Evolutionary conservation across 495 filamentous ascomycete species (phyloP), one percentile per base, ranked within the genome.

Genomic region (Jackrogersella minutella): DNA sequence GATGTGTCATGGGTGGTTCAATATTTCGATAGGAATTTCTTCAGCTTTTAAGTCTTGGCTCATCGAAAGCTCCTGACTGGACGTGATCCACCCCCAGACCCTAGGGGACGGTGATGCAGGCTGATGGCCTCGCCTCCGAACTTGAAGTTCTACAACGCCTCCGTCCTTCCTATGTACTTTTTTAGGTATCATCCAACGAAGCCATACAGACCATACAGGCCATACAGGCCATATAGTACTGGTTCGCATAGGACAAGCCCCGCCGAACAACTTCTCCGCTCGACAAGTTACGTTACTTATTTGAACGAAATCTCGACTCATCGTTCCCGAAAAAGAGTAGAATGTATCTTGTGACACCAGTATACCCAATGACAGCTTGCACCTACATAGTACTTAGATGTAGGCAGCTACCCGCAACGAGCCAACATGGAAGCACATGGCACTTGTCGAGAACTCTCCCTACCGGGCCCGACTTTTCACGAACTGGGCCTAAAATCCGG

Each of bases 351-450:
- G 55, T 55, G 63, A 49, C 13, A 54, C 47, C 39, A 8, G 31
- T 13, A 46, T 44, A 30, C 9, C 62, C 54, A 65, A 65, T 58
- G 39, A 46, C 54, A 46, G 36, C 36, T 8, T 49, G 24, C 26
- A 49, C 22, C n/a, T 46, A 46, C 26, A 46, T 46, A 30, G 44
- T 49, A 49, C 24, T 11, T 31, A 44, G 37, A 61, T 55, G 57
- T 51, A 61, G 49, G 56, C 57, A 44, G 26, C 43, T 57, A 61
- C 43, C 64, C 57, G 56, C 40, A 59, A 17, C 53, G 19, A 44
- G 26, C 26, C n/a, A 30, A 7, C 26, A 30, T 30, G 3, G 46
- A 46, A 46, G 13, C 56, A 60, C 56, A 66, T 66, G 49, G 63
- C 63, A 60, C 16, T 64, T 52, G 43, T 56, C 41, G 44, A 34